These are phyloP conservation scores for Wallacemonas collosoma DNA, from an alignment of 208 protist species.

Conservation along the genomic window DNA sequence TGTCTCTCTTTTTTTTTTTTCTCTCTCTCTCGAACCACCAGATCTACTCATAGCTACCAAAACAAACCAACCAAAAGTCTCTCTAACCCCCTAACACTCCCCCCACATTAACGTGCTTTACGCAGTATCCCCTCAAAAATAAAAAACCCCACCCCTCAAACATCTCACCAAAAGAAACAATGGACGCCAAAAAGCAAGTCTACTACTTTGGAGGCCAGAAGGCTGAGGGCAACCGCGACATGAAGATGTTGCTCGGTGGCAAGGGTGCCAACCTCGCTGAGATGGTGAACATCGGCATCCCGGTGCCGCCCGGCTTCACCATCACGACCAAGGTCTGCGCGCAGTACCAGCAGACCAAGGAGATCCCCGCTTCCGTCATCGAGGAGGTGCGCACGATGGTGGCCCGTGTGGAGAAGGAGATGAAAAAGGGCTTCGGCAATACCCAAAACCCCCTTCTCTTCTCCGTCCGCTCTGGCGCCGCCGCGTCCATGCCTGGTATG, in stretches of 20 bases:
- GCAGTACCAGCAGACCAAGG: slow-evolving; percentile 69
- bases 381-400: slow-evolving; percentile 75
- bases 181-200: slow-evolving; percentile 65
- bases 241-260: slow-evolving; percentile 93
- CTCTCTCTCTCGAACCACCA: neutral
- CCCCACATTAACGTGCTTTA: no score
- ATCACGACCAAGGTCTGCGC: slow-evolving; percentile 92
- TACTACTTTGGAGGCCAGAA: slow-evolving; percentile 82
- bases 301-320: slow-evolving; percentile 93
- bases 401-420: slow-evolving; percentile 79
- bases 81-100: no score
- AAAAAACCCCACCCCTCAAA: slow-evolving; percentile 8
- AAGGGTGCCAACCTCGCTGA: slow-evolving; percentile 94
- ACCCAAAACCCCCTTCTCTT: slow-evolving; percentile 89
- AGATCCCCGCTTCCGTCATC: slow-evolving; percentile 55
- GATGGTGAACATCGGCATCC: slow-evolving; percentile 93
- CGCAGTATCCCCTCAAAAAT: neutral
- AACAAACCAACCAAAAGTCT: no score
- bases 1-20: slow-evolving; percentile 20
- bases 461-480: slow-evolving; percentile 93
- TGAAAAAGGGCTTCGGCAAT: slow-evolving; percentile 84
- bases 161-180: slow-evolving; percentile 27
- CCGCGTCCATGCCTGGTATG: slow-evolving; percentile 97
- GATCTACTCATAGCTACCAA: neutral
- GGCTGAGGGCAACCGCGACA: slow-evolving; percentile 80